Evolutionary conservation across 2,329 filamentous ascomycete genomes (phyloP), one percentile per base, ranked within the genome.

Genomic region (Verticillium nubilum): DNA sequence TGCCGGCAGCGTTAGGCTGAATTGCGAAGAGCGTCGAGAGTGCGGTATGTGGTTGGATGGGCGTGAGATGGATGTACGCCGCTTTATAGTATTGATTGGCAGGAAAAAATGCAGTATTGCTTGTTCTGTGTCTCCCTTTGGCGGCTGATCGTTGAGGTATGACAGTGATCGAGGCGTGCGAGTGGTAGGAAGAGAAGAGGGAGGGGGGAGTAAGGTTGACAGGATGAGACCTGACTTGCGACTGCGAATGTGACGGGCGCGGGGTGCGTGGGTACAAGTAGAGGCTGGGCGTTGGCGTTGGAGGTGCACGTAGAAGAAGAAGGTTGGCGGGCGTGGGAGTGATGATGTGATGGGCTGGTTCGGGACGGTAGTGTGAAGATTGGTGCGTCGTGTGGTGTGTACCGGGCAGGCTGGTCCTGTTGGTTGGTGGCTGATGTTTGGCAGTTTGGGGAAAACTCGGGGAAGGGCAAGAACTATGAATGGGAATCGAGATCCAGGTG

Each of bases 261-360:
- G 60, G 58, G 58, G 50, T 52, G 57, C 57, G 57, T 54, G 59
- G 53, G 62, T 56, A 56, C 47, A 53, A 54, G 60, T 60, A 62
- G 57, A 42, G 52, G 56, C 47, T 28, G 54, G 37, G 60, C 19
- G 42, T 25, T 50, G 42, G 42, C n/a, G 42, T 50, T 23, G 42
- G 42, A 50, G 19, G 42, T 50, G n/a, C n/a, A 50, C n/a, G 19
- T 37, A 19, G n/a, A 50, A 50, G 59, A 61, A 57, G 57, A 60
- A 59, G 57, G 61, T 57, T 62, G 61, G 59, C 27, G 52, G 59
- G 59, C 57, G 57, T 61, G 61, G 28, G 61, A 55, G 50, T 60
- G 62, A 62, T 63, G 61, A 63, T 63, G 60, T 59, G 61, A 62
- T 59, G 59, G 59, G 59, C 53, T 42, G 53, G 37, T n/a, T 23